Conservation (phyloP, 1,139 yeast genomes). For the Pneumocystis oryctolagi region DNA sequence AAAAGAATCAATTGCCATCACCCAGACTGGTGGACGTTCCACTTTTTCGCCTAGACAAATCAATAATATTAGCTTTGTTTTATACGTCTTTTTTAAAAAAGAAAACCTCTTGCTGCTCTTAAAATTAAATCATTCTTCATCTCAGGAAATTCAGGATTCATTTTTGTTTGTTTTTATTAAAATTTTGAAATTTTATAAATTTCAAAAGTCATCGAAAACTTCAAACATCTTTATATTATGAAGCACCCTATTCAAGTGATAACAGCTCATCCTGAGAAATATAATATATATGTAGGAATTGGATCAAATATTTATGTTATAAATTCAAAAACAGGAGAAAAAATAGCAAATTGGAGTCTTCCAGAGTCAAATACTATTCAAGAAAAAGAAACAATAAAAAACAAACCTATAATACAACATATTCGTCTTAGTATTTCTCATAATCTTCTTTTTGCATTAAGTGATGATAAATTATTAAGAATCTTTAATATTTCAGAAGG, state of each 20-base stretch:
- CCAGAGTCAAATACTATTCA: neutral
- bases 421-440: neutral
- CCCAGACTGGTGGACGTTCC: conserved; percentile 97
- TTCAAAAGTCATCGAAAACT: neutral
- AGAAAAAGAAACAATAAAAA: neutral
- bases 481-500: neutral
- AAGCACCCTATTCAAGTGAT: neutral
- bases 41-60: conserved; percentile 44
- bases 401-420: neutral
- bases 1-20: conserved; percentile 33
- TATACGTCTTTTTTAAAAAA: conserved; percentile 4
- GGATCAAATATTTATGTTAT: neutral
- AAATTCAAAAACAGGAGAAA: neutral
- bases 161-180: conserved; percentile 3
- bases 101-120: conserved; percentile 58
- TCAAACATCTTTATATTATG: neutral
- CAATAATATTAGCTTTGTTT: conserved; percentile 15
- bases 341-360: neutral
- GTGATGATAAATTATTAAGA: neutral
- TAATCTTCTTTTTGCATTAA: neutral
- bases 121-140: conserved; percentile 77
- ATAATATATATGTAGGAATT: neutral
- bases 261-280: neutral
- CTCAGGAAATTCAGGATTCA: conserved; percentile 35
- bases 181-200: neutral